phyloP scores from a whole-genome alignment of 768 basidiomycete genomes.

The Kwoniella sp. region DNA sequence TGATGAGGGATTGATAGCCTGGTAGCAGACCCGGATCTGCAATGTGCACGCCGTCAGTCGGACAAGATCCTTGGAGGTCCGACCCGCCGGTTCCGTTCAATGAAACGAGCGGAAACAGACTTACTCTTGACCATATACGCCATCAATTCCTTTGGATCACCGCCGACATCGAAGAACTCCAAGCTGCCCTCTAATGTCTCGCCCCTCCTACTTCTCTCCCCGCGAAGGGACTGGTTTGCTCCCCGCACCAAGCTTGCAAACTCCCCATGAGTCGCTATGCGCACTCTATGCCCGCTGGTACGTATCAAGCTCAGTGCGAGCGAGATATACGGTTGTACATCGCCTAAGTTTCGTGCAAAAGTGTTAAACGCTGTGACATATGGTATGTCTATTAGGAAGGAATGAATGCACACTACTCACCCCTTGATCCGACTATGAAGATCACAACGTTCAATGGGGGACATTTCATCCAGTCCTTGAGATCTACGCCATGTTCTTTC shows the following conservation, averaged over 20 bases:
- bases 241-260: slow-evolving; percentile 62
- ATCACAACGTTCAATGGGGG: slow-evolving; percentile 63
- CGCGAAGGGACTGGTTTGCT: slow-evolving; percentile 31
- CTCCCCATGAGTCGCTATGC: slow-evolving; percentile 64
- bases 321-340: slow-evolving; percentile 67
- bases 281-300: slow-evolving; percentile 62
- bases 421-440: slow-evolving; percentile 68
- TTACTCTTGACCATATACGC: slow-evolving; percentile 70
- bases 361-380: not conserved
- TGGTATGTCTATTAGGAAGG: not conserved
- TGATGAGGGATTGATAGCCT: slow-evolving; percentile 62
- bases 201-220: slow-evolving; percentile 38
- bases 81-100: too few relatives aligned
- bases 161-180: slow-evolving; percentile 66
- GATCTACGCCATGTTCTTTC: slow-evolving; percentile 7
- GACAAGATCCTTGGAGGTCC: too few relatives aligned
- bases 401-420: slow-evolving; percentile 55
- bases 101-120: slow-evolving; percentile 26
- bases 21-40: slow-evolving; percentile 66
- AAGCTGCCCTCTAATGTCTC: slow-evolving; percentile 42
- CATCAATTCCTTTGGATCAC: slow-evolving; percentile 66
- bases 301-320: slow-evolving; percentile 60
- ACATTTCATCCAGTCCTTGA: not conserved
- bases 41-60: not conserved
- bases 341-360: slow-evolving; percentile 53